Evolutionary conservation across 306 rosid genomes (phyloP), one percentile per base, ranked within the genome.

Genomic region (Purshia tridentata): DNA sequence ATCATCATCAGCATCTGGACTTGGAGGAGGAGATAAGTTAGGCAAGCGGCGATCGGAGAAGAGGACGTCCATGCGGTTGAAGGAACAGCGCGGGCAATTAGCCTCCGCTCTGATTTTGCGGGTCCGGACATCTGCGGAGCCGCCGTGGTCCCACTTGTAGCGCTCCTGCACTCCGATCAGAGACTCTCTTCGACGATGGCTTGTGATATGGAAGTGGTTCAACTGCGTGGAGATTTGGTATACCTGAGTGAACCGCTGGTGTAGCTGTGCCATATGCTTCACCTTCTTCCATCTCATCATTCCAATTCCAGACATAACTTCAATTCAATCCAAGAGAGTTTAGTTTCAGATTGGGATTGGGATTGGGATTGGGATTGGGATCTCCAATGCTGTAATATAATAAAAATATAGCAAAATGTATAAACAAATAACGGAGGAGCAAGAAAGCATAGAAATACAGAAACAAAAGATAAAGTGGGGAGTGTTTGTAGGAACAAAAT

Each of bases 61-160:
- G 4, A 91, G 48, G 15, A 93, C 59, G 67, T 86, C 92, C 88
- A 91, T 88, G 72, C 91, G 89, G 70, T 86, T 89, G 63, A 59
- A 79, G 50, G 90, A 78, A 58, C 98, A 93, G 59, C 96, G 90
- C 1, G 98, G 98, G 74, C 98, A 93, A 76, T 89, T 91, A 45
- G 94, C 89, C 81, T 91, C 98, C 0, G 94, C 98, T 65, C 96
- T 85, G 65, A 93, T 93, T 79, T 81, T 91, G 23, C 98, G 85
- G 75, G 79, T 64, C 16, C 80, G 78, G 83, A 13, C 67, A 9
- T 88, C 91, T 8, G 81, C 85, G 7, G 97, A 87, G 48, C 98
- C 97, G 4, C 98, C 91, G n/a, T 88, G 92, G 85, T 85, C 98
- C 98, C 98, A 93, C 72, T 93, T 93, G 80, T 87, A 82, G 41